Conservation (phyloP, 148 eudicot species). For the Rhododendron kiyosumense region DNA sequence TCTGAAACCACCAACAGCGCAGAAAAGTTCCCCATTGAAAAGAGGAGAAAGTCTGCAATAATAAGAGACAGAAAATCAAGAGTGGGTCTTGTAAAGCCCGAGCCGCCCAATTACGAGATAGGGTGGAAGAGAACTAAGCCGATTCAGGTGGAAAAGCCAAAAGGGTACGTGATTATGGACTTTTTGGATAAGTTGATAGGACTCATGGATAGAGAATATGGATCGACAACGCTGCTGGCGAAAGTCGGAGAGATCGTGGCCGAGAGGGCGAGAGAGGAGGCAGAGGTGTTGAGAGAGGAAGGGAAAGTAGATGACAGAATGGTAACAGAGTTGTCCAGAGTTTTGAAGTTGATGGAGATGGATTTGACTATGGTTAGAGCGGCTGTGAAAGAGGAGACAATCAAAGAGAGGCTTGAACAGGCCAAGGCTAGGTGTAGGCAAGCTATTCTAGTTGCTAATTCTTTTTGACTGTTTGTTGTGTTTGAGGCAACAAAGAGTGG, state of each 20-base stretch:
- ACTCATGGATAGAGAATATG: conserved; percentile 62
- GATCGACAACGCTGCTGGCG: conserved; percentile 63
- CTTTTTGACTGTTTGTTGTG: conserved; percentile 35
- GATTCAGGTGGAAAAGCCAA: conserved; percentile 58
- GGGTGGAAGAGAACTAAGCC: conserved; percentile 88
- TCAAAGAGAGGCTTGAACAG: conserved; percentile 55
- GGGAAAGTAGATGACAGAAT: conserved; percentile 84
- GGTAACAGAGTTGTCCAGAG: conserved; percentile 75
- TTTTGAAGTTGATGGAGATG: conserved; percentile 93
- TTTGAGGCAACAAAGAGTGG: not conserved
- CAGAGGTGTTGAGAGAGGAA: conserved; percentile 70
- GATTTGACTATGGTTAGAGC: conserved; percentile 86
- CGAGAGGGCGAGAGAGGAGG: conserved; percentile 74
- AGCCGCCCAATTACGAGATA: conserved; percentile 72
- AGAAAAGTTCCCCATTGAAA: conserved; percentile 65
- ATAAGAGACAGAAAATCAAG: conserved; percentile 46
- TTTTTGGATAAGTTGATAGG: conserved; percentile 65
- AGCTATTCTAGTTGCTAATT: conserved; percentile 86
- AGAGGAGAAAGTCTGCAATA: conserved; percentile 63
- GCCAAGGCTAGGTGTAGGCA: conserved; percentile 89
- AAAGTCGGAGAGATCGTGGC: conserved; percentile 85
- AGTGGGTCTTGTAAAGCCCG: conserved; percentile 46
- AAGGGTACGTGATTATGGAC: conserved; percentile 86
- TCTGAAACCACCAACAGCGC: conserved; percentile 43
- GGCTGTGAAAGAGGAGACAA: conserved; percentile 74